Evolutionary conservation across 345 rosid species (phyloP), one percentile per base, ranked within the genome.

Genomic region (Eucalyptus virginea): DNA sequence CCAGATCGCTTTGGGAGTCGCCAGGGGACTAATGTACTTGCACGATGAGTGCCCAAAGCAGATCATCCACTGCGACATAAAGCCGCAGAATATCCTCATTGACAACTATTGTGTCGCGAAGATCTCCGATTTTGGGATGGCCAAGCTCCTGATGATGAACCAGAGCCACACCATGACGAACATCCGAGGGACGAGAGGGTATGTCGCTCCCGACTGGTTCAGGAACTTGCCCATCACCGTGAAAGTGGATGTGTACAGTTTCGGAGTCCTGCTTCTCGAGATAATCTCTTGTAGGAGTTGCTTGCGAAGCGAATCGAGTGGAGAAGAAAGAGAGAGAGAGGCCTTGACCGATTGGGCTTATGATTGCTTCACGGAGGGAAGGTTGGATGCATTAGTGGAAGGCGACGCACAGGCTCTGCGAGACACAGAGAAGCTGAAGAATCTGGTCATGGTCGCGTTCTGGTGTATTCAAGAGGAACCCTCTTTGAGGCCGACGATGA

Each of bases 391-490:
- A 88, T 40, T 93, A 87, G 88, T 92, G 62, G 87, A 90, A 72
- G 89, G 83, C 23, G 92, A 91, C 19, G 23, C 34, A 7, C 88
- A 90, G 44, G 90, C 90, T 83, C 87, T 58, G 26, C 91, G 65
- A 86, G 93, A 72, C 45, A 34, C 1, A 18, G 81, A 72, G 81
- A 72, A 34, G 44, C 45, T 72, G 44, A 72, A 18, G 81, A 34
- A 72, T 72, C 11, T 56, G 83, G 72, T 92, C 18, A 93, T 90
- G 91, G 93, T 91, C 77, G 93, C 95, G 47, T 81, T 93, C 56
- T 93, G 95, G 95, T 93, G 94, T 50, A 92, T 93, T 48, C 96
- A 93, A 88, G 96, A 93, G 83, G 94, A 94, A 13, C 92, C 90
- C 86, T 5, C 56, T 67, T 49, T 87, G 37, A 92, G 95, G 87